Evolutionary conservation across 768 basidiomycete genomes (phyloP).

Genomic region (Leccinellum albellum): DNA sequence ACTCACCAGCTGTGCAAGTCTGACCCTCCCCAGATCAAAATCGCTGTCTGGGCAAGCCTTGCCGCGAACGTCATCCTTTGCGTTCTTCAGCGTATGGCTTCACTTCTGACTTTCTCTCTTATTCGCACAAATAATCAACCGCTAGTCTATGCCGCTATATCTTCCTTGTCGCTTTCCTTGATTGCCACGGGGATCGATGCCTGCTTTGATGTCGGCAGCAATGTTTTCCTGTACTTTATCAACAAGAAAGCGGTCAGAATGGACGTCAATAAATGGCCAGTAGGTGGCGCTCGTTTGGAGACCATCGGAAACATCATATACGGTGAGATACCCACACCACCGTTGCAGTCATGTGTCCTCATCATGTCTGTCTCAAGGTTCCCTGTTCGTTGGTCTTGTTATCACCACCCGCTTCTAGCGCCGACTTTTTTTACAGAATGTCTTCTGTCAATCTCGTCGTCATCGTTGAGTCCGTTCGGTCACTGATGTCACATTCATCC

Average conservation of each 20-base stretch:
- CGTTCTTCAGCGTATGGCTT: conserved; percentile 56
- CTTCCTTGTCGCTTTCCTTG: conserved; percentile 77
- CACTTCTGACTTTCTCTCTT: not conserved
- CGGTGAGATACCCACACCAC: conserved; percentile 38
- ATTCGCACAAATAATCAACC: not conserved
- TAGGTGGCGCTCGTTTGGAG: conserved; percentile 85
- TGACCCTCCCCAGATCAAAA: conserved; percentile 58
- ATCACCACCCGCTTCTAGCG: not conserved
- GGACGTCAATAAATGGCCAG: conserved; percentile 87
- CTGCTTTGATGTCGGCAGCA: conserved; percentile 79
- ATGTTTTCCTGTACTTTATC: conserved; percentile 74
- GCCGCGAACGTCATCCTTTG: conserved; percentile 70
- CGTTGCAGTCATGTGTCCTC: not conserved
- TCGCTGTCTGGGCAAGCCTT: conserved; percentile 85
- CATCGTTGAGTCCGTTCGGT: conserved; percentile 79
- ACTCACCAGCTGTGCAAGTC: not conserved
- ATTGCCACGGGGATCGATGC: conserved; percentile 90
- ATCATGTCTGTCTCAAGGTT: conserved; percentile 35
- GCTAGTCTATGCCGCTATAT: conserved; percentile 88
- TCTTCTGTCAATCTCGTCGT: conserved; percentile 87
- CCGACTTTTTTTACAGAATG: conserved; percentile 54
- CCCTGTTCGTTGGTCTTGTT: conserved; percentile 33
- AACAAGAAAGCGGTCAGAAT: conserved; percentile 68
- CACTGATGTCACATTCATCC: conserved; percentile 59
- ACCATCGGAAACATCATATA: conserved; percentile 89